A percentile compares a stretch with the other conserved stretches of the same genome.
These are phyloP conservation scores for Wickerhamiella siamensis DNA, from an alignment of 805 yeast genomes.

Conservation along the genomic window DNA sequence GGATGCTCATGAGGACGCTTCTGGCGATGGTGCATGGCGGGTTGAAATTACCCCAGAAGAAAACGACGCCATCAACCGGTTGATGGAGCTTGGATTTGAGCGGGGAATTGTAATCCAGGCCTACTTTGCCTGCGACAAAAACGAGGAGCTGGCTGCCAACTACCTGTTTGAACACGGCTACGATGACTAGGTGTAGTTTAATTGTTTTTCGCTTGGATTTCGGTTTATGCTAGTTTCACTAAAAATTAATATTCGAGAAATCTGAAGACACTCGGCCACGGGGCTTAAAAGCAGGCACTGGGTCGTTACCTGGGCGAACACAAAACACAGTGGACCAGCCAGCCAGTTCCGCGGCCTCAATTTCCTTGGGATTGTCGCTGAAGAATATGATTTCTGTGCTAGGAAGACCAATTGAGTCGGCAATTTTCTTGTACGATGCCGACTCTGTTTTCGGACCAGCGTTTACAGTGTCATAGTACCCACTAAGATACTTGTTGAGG, in stretches of 20 bases:
- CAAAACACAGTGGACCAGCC: slow-evolving; percentile 49
- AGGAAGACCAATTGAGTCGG: slow-evolving; percentile 26
- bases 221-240: background rate
- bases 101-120: slow-evolving; percentile 79
- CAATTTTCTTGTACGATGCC: slow-evolving; percentile 45
- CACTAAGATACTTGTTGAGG: slow-evolving; percentile 37
- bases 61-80: slow-evolving; percentile 73
- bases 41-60: slow-evolving; percentile 61
- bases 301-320: slow-evolving; percentile 59
- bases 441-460: slow-evolving; percentile 56
- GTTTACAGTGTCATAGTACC: slow-evolving; percentile 75
- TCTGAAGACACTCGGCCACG: background rate
- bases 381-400: slow-evolving; percentile 39
- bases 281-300: slow-evolving; percentile 12
- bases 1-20: slow-evolving; percentile 29
- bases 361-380: slow-evolving; percentile 69
- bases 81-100: slow-evolving; percentile 88
- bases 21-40: slow-evolving; percentile 11
- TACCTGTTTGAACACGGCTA: slow-evolving; percentile 46
- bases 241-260: background rate
- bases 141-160: slow-evolving; percentile 94
- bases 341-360: slow-evolving; percentile 55
- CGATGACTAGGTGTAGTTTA: background rate
- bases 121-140: slow-evolving; percentile 93
- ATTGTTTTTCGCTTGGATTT: background rate